Base-by-base conservation (phyloP, 371 early-diverging fungal genomes). In the Circinella umbellata region DNA sequence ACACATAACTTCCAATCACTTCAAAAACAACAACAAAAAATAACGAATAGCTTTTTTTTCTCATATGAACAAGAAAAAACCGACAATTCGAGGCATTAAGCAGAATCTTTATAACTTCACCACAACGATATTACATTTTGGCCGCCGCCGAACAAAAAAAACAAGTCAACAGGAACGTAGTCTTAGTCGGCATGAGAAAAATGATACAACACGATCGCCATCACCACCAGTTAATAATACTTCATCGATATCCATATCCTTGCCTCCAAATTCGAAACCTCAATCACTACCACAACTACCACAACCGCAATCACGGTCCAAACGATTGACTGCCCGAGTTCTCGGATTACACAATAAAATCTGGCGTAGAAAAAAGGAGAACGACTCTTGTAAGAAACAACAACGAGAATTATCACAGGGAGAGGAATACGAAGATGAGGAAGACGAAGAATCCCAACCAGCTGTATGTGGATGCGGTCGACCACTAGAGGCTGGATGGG, bases 381-480 rank as follows among this genome's bases (percentile, higher is more conserved):
- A 51, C 49, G 51, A 13, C 51, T 27, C 5, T 14, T 7, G 7
- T 13, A 14, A 6, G 15, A 8, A 51, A n/a, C 51, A 51, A n/a
- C 51, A 51, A 51, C 17, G n/a, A 51, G 51, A 14, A 51, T 14
- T 17, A 27, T 27, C 27, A 14, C 17, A 51, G 5, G 51, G 15
- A 51, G 51, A 51, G 42, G 42, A 42, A 11, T 11, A 42, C 6
- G 42, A 42, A 42, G 42, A 42, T 9, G 42, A 42, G 42, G 42
- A 42, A 42, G 9, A 42, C 11, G 42, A 42, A 42, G 27, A 27
- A 27, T 27, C 27, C 49, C 42, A 54, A 14, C 36, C 38, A 17
- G 63, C 65, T 8, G 73, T 68, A 5, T 73, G 73, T 47, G 73
- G 66, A 13, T 73, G 73, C 49, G 73, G 73, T 62, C 69, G 73